Base-by-base conservation (phyloP, 2,329 filamentous ascomycete genomes). In the Phyllosticta capitalensis region DNA sequence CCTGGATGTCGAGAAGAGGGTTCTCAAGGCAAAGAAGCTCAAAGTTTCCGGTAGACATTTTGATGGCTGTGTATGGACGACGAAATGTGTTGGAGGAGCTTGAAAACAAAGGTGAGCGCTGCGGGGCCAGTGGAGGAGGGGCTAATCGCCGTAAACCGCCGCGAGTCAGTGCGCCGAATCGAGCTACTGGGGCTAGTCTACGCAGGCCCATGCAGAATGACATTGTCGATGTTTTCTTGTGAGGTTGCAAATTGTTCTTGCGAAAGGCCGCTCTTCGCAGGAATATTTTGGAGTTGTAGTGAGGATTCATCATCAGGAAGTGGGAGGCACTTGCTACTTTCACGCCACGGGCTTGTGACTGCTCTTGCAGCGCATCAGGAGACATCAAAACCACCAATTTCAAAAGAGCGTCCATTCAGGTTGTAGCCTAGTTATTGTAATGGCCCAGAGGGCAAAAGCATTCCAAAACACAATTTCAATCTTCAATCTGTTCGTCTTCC, bases 1-100 rank as follows among this genome's bases (percentile, higher is more conserved):
- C 94, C 79, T 96, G 92, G 75, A 99, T 99, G 74, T 99, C 92
- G 69, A 99, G 88, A 69, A 99, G 86, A 75, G 94, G 94, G 78
- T 99, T 99, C 87, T 96, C 94, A 70, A 99, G 79, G 77, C 88
- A 94, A 71, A 97, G 83, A 70, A 99, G 88, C 76, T 89, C 82
- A 79, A 88, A 97, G 76, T 91, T 87, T 78, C 91, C 88, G 68
- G 76, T 72, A 67, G 86, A 75, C 72, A 89, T 81, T 26, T 26
- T 26, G 90, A 95, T 95, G 38, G 38, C n/a, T 70, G 69, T 78
- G 61, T 56, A 55, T 60, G 21, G 54, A 50, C 57, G 49, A 55
- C 26, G 45, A 30, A 54, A 28, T 45, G 55, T 49, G 56, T 45
- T 52, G 49, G 57, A n/a, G 38, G 53, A 26, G 54, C 52, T 56